These are phyloP conservation scores for Fusarium sulawesiense DNA, from an alignment of 2,329 filamentous ascomycete species.

Conservation along the genomic window DNA sequence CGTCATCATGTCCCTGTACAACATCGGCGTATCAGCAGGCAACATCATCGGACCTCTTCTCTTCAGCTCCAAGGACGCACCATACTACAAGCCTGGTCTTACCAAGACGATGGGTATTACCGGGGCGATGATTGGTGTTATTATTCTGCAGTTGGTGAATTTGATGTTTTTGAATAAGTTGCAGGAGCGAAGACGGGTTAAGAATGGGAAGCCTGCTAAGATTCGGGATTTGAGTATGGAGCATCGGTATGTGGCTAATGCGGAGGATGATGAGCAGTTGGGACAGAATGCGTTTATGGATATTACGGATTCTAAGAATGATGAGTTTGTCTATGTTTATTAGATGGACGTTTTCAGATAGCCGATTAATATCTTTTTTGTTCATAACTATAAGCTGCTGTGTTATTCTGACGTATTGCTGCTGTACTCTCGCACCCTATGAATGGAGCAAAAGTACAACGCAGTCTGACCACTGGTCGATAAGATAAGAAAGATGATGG, in stretches of 20 bases:
- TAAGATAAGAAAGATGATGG: background rate
- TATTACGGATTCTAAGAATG: conserved; percentile 73
- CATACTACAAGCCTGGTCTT: conserved; percentile 68
- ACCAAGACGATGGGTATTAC: conserved; percentile 66
- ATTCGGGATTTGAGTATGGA: conserved; percentile 72
- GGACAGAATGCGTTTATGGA: conserved; percentile 68
- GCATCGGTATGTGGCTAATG: conserved; percentile 51
- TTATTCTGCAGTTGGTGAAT: conserved; percentile 65
- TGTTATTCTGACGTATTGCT: no score
- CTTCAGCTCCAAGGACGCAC: conserved; percentile 68
- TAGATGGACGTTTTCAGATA: conserved; percentile 39
- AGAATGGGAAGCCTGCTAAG: conserved; percentile 69
- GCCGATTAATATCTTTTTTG: no score
- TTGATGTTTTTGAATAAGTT: conserved; percentile 67
- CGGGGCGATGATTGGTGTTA: conserved; percentile 62
- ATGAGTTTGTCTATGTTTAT: conserved; percentile 75
- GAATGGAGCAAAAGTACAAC: no score
- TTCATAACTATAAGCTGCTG: no score
- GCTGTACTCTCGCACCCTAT: no score
- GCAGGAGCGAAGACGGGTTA: conserved; percentile 65
- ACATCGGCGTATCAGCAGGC: conserved; percentile 69
- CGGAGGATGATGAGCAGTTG: conserved; percentile 40
- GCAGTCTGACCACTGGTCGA: background rate
- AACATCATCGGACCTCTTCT: conserved; percentile 76
- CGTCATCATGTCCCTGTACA: conserved; percentile 71